Evolutionary conservation across 139 green algal species (phyloP), one percentile per base, ranked within the genome.

Genomic region (Auxenochlorella pyrenoidosa): DNA sequence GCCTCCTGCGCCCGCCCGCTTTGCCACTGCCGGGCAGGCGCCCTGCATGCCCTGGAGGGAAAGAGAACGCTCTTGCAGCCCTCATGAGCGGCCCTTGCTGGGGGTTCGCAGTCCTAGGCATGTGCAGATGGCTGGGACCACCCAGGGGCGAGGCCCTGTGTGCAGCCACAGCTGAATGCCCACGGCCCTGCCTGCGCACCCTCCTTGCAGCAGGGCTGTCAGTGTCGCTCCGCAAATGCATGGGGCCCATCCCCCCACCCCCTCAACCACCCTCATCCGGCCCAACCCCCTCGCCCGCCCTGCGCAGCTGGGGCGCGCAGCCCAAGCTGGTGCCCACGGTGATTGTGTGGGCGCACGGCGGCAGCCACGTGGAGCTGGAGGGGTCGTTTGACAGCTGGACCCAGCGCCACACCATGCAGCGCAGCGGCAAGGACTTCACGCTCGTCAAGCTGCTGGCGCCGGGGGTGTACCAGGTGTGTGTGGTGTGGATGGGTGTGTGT

Each of bases 301-400:
- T 38, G 36, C 26, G 77, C 77, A 83, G 79, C 22, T 85, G 80
- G 80, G 80, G 63, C n/a, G 93, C 92, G 26, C 94, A 96, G 83
- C 94, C 95, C 18, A 98, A 96, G 86, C 91, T 97, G 26, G 91
- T 98, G 12, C 96, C 96, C 1, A 96, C 96, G 0, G 95, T 97
- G 13, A 95, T 98, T 38, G 86, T 95, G 36, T 98, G 95, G 96
- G 95, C 88, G 38, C 95, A 98, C 86, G 97, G 97, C 2, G 98
- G 97, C 0, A 95, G 90, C 71, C 79, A 94, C 72, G 97, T 99
- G 10, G 95, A 96, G 66, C 94, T 99, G 34, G 97, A 99, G 82
- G 97, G 97, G 2, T 98, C 95, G 6, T 99, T 97, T 90, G 98
- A 99, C 89, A 98, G 98, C 88, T 99, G 98, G 98, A 96, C 92